Evolutionary conservation across 805 yeast species (phyloP).

Genomic region (Wickerhamiella allomyrinae): DNA sequence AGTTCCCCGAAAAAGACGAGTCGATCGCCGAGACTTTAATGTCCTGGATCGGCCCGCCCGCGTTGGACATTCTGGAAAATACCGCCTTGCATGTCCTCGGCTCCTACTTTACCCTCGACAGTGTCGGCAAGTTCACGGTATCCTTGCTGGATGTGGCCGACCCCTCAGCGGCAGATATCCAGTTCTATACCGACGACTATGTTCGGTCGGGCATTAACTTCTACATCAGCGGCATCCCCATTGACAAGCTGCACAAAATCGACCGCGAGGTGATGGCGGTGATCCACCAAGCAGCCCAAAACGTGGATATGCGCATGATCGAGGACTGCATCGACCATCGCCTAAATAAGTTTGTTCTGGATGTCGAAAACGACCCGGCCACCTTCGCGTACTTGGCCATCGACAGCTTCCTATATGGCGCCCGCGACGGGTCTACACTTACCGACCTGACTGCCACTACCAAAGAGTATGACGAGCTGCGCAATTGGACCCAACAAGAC

Average conservation of each 20-base stretch:
- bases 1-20: slow-evolving; percentile 85
- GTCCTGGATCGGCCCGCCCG: slow-evolving; percentile 72
- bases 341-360: slow-evolving; percentile 36
- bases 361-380: slow-evolving; percentile 38
- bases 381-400: slow-evolving; percentile 54
- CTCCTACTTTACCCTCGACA: slow-evolving; percentile 59
- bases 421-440: slow-evolving; percentile 43
- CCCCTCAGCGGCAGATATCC: slow-evolving; percentile 64
- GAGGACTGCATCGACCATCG: slow-evolving; percentile 53
- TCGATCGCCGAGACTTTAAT: slow-evolving; percentile 60
- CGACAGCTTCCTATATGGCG: slow-evolving; percentile 69
- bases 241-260: slow-evolving; percentile 41
- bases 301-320: slow-evolving; percentile 52
- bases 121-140: slow-evolving; percentile 61
- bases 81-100: slow-evolving; percentile 62
- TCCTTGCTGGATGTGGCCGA: slow-evolving; percentile 58
- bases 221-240: slow-evolving; percentile 58
- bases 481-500: slow-evolving; percentile 44
- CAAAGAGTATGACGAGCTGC: slow-evolving; percentile 44
- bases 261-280: slow-evolving; percentile 37
- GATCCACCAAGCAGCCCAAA: slow-evolving; percentile 29
- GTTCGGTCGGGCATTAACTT: slow-evolving; percentile 44
- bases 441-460: slow-evolving; percentile 40
- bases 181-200: slow-evolving; percentile 62
- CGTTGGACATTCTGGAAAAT: slow-evolving; percentile 35